These are phyloP conservation scores for Penicillium silybi DNA, from an alignment of 495 filamentous ascomycete species.

Conservation along the genomic window DNA sequence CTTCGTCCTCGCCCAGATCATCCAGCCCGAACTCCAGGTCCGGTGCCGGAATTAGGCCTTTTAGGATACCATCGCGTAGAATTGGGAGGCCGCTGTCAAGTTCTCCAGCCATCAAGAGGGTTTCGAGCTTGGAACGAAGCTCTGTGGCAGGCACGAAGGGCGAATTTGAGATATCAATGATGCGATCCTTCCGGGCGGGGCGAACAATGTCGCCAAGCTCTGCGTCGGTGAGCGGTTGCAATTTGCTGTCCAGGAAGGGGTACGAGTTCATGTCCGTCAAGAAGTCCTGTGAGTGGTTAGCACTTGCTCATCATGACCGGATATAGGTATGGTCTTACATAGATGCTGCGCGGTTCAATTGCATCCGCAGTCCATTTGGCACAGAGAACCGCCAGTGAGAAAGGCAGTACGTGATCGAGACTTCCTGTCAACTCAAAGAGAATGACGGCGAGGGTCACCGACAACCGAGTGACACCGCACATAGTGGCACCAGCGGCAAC, in stretches of 20 bases:
- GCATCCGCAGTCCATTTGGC: conserved; percentile 98
- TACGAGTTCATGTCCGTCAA: conserved; percentile 97
- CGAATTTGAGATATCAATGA: conserved; percentile 84
- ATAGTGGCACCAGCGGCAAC: conserved; percentile 95
- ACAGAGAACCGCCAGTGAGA: conserved; percentile 86
- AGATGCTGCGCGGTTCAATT: conserved; percentile 90
- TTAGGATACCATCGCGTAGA: conserved; percentile 69
- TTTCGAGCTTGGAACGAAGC: conserved; percentile 74
- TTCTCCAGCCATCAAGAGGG: conserved; percentile 80
- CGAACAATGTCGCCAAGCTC: conserved; percentile 83
- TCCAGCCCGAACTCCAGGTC: conserved; percentile 94
- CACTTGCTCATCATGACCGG: neutral
- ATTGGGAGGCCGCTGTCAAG: conserved; percentile 91
- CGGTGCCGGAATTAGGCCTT: conserved; percentile 88
- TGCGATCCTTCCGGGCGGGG: conserved; percentile 62
- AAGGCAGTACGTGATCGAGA: conserved; percentile 90
- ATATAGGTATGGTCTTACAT: conserved; percentile 47
- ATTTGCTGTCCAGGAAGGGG: conserved; percentile 91
- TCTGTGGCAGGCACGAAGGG: conserved; percentile 69
- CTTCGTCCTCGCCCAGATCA: conserved; percentile 64
- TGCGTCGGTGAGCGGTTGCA: conserved; percentile 81
- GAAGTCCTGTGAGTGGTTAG: conserved; percentile 58
- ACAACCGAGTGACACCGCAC: conserved; percentile 93
- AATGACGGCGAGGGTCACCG: conserved; percentile 92
- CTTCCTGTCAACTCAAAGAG: conserved; percentile 94